phyloP scores from a whole-genome alignment of 257 asterid genomes.

The Perilla frutescens region DNA sequence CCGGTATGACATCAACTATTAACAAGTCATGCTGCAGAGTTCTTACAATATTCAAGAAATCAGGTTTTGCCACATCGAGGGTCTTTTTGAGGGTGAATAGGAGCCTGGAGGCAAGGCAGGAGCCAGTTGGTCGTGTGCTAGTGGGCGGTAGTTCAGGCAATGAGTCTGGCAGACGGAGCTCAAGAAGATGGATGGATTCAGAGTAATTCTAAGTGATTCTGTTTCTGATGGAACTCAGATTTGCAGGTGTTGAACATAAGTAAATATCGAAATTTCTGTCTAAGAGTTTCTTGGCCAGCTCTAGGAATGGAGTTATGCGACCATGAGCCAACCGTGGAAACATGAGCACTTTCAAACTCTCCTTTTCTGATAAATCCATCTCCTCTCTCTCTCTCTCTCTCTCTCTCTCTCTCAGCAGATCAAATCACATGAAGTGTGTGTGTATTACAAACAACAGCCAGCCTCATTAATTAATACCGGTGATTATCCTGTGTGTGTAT shows the following conservation, averaged over 20 bases:
- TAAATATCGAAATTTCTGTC: neutral
- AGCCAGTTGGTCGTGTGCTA: neutral
- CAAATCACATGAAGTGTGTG: too few relatives aligned
- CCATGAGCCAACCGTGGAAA: conserved; percentile 26
- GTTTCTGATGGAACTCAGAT: neutral
- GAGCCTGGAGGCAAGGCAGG: conserved; percentile 5
- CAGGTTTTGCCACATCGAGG: conserved; percentile 6
- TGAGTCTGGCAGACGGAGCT: neutral
- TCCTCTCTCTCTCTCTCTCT: too few relatives aligned
- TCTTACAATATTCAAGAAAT: neutral
- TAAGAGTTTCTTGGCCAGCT: neutral
- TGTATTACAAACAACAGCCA: too few relatives aligned
- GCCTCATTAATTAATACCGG: too few relatives aligned
- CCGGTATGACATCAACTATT: neutral
- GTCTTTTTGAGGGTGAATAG: neutral
- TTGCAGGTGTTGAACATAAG: neutral
- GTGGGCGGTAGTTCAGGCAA: conserved; percentile 4
- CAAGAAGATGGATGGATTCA: neutral
- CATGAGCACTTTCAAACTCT: conserved; percentile 8
- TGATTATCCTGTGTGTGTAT: too few relatives aligned
- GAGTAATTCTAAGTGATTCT: neutral
- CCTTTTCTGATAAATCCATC: neutral
- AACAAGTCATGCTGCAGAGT: conserved; percentile 1
- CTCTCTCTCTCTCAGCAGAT: too few relatives aligned
- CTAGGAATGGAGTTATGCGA: conserved; percentile 19